These are phyloP conservation scores for Alopecurus myosuroides DNA, from an alignment of 176 grass and related monocot species.

Conservation along the genomic window DNA sequence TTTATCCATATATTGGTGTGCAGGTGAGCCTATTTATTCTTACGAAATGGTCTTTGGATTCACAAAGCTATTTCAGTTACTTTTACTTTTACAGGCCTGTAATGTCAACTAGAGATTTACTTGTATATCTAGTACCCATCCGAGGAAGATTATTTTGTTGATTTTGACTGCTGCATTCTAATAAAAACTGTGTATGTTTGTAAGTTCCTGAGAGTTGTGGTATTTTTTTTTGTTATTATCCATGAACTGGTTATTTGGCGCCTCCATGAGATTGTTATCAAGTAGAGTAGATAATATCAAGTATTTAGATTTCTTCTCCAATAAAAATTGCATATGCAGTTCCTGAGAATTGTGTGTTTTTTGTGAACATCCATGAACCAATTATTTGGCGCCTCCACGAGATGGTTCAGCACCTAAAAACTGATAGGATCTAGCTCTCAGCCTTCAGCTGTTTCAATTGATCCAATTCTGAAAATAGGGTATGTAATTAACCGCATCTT, in stretches of 20 bases:
- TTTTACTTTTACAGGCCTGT: background rate
- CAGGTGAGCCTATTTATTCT: slow-evolving; percentile 52
- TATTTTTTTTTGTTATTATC: slow-evolving; percentile 89
- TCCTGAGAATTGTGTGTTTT: slow-evolving; percentile 84
- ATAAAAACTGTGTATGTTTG: slow-evolving; percentile 22
- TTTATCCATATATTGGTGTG: slow-evolving; percentile 93
- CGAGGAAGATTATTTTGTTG: background rate
- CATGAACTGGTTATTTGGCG: slow-evolving; percentile 95
- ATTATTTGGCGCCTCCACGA: slow-evolving; percentile 98
- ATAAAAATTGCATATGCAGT: slow-evolving; percentile 41
- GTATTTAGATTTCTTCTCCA: background rate
- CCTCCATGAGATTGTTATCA: slow-evolving; percentile 52
- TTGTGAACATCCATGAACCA: slow-evolving; percentile 97
- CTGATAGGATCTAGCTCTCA: slow-evolving; percentile 55
- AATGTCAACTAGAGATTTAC: slow-evolving; percentile 12
- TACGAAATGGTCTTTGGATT: background rate
- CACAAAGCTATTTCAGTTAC: background rate
- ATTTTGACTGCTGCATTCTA: slow-evolving; percentile 10
- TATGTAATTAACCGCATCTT: slow-evolving; percentile 22
- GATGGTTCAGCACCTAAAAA: slow-evolving; percentile 88
- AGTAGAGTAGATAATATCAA: slow-evolving; percentile 3
- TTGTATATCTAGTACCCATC: background rate
- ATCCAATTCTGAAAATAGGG: slow-evolving; percentile 96
- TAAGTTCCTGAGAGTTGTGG: slow-evolving; percentile 82
- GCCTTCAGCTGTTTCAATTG: slow-evolving; percentile 83